Base-by-base conservation (phyloP, 2,329 filamentous ascomycete species). In the Ophiobolus disseminans region DNA sequence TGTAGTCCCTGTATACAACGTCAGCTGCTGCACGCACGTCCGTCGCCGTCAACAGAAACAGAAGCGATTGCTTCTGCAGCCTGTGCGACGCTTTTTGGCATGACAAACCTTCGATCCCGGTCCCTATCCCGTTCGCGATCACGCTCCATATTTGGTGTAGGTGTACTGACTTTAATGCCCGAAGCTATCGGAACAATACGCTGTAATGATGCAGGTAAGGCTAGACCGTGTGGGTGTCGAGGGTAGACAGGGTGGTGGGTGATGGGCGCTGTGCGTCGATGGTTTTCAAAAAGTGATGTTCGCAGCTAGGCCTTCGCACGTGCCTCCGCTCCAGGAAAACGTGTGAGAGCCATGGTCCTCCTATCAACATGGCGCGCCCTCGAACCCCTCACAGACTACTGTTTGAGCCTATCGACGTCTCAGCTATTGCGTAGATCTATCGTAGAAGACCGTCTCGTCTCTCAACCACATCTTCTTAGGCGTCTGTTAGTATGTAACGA, bases 101-200 rank as follows among this genome's bases (percentile, higher is more conserved):
- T 45, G 50, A 73, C 74, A 66, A 67, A 77, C 75, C 75, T 76
- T 64, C 75, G 64, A 35, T 75, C 73, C 44, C 73, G 69, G 50
- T 76, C 74, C 48, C 73, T 62, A 48, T 75, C 74, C 58, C 73
- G 62, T 50, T 75, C 74, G 55, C 72, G 66, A 51, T 76, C 74
- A 46, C 69, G 62, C 39, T 73, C 68, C 70, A 73, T 72, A 34
- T 38, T 50, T 51, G 57, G 35, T 42, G 26, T 22, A 35, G 21
- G 42, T 21, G 13, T 19, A 20, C 19, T 21, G 17, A n/a, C n/a
- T n/a, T n/a, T n/a, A n/a, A n/a, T 40, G 17, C 21, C 40, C 14
- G 34, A 17, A 28, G 23, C 16, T 40, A 16, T 47, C 30, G 22
- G 20, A 41, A 28, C 9, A 38, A 48, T 51, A 46, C 20, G 16